phyloP scores from a whole-genome alignment of 164 flowering plant genomes.

The Macadamia integrifolia region DNA sequence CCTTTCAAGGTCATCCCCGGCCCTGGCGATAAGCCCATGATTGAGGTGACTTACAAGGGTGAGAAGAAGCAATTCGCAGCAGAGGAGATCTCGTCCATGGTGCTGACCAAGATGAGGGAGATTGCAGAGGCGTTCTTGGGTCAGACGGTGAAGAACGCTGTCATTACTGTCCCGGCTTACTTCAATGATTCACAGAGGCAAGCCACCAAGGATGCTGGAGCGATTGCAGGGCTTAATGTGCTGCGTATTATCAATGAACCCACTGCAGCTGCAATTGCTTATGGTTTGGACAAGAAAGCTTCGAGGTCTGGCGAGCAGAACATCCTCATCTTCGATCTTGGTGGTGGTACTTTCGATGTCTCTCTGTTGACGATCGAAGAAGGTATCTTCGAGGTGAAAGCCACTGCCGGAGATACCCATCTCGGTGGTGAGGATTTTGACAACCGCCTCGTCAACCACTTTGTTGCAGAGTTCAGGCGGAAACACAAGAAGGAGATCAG shows the following conservation, averaged over 20 bases:
- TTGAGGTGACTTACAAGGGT: slow-evolving; percentile 19
- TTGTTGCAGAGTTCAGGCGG: slow-evolving; percentile 22
- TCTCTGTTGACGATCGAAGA: slow-evolving; percentile 24
- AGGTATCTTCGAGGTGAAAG: slow-evolving; percentile 28
- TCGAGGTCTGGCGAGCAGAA: slow-evolving; percentile 9
- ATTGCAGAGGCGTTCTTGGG: slow-evolving; percentile 21
- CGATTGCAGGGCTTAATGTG: slow-evolving; percentile 24
- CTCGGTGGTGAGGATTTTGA: slow-evolving; percentile 26
- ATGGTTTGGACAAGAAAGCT: slow-evolving; percentile 27
- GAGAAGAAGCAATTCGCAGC: slow-evolving; percentile 23
- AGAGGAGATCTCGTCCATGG: slow-evolving; percentile 28
- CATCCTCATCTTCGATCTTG: slow-evolving; percentile 18
- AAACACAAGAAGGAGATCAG: slow-evolving; percentile 28
- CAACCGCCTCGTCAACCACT: slow-evolving; percentile 22
- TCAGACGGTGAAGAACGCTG: slow-evolving; percentile 12
- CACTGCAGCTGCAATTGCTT: slow-evolving; percentile 32
- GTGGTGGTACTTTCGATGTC: slow-evolving; percentile 25
- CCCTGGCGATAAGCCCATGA: slow-evolving; percentile 23
- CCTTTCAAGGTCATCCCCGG: slow-evolving; percentile 23
- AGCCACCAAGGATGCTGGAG: slow-evolving; percentile 28
- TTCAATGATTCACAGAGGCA: slow-evolving; percentile 30
- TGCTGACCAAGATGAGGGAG: slow-evolving; percentile 22
- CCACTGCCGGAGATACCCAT: slow-evolving; percentile 29
- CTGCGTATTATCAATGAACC: slow-evolving; percentile 29
- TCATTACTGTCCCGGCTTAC: slow-evolving; percentile 25